Evolutionary conservation across 106 monocot species (phyloP).

Genomic region (Dactylorhiza incarnata): DNA sequence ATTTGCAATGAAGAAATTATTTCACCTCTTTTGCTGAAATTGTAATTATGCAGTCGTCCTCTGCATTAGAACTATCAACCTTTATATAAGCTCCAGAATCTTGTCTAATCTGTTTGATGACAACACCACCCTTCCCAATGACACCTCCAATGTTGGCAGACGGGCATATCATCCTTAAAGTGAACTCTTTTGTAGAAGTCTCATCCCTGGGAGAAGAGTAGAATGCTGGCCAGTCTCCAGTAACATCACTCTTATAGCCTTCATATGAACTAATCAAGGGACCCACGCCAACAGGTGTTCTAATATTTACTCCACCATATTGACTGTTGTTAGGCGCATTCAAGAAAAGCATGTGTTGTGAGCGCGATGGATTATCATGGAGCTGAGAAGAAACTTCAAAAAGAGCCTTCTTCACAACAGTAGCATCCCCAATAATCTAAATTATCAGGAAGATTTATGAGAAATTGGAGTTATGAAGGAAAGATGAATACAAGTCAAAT

Average conservation of each 20-base stretch:
- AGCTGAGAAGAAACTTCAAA: slow-evolving; percentile 67
- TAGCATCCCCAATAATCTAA: slow-evolving; percentile 75
- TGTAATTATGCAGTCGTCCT: slow-evolving; percentile 72
- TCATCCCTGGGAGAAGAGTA: slow-evolving; percentile 66
- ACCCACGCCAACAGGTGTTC: slow-evolving; percentile 46
- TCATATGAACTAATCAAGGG: slow-evolving; percentile 58
- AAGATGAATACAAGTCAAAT: neutral
- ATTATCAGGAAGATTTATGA: neutral
- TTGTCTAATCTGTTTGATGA: slow-evolving; percentile 75
- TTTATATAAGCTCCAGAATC: slow-evolving; percentile 68
- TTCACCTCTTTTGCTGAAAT: slow-evolving; percentile 66
- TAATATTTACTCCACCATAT: slow-evolving; percentile 31
- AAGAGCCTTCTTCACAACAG: slow-evolving; percentile 80
- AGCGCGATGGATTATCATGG: slow-evolving; percentile 89
- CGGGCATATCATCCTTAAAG: slow-evolving; percentile 61
- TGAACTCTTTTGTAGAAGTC: slow-evolving; percentile 65
- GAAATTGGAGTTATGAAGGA: neutral
- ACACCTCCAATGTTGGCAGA: slow-evolving; percentile 82
- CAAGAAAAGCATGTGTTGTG: slow-evolving; percentile 63
- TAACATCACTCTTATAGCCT: slow-evolving; percentile 60
- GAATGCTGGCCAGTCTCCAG: slow-evolving; percentile 62
- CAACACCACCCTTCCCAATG: slow-evolving; percentile 73
- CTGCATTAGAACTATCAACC: slow-evolving; percentile 51
- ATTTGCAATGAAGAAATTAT: neutral
- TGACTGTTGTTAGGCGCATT: slow-evolving; percentile 26